Percentiles rank a stretch among this genome's conserved stretches.
phyloP scores from a whole-genome alignment of 2,329 filamentous ascomycete genomes.

The Fusarium devonianum region DNA sequence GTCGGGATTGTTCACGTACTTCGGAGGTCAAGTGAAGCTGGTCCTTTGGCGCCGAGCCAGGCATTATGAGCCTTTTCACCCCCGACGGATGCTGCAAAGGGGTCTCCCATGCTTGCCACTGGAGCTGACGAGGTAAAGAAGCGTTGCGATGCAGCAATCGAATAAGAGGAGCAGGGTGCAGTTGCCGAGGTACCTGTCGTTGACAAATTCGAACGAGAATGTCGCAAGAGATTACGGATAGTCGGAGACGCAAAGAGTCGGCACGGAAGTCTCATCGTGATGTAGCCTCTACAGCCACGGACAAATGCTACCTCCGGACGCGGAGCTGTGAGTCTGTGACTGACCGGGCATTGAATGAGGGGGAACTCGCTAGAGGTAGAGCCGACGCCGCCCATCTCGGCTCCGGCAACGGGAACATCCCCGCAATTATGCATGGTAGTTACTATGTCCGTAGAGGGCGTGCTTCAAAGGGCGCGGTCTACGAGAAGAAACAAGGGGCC shows the following conservation, averaged over 20 bases:
- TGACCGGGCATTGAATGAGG: constrained; percentile 14
- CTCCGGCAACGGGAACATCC: constrained; percentile 15
- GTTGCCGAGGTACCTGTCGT: background rate
- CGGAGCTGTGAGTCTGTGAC: constrained; percentile 2
- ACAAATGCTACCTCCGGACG: constrained; percentile 11
- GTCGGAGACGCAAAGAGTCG: constrained; percentile 10
- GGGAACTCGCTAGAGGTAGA: no score
- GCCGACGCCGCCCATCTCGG: constrained; percentile 25
- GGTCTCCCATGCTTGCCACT: constrained; percentile 23
- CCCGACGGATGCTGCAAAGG: constrained; percentile 1
- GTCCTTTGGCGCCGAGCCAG: constrained; percentile 50
- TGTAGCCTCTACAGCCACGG: constrained; percentile 4
- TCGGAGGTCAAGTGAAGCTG: constrained; percentile 50
- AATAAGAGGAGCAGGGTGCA: background rate
- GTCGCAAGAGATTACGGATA: constrained; percentile 4
- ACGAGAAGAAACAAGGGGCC: no score
- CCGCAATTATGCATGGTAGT: constrained; percentile 9
- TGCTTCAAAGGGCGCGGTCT: background rate
- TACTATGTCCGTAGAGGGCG: constrained; percentile 2
- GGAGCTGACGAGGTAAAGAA: constrained; percentile 23
- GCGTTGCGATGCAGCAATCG: background rate
- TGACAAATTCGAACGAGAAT: background rate
- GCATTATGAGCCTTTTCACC: constrained; percentile 37
- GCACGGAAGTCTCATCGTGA: constrained; percentile 14
- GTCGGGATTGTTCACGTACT: constrained; percentile 42